These are phyloP conservation scores for Geum urbanum DNA, from an alignment of 306 rosid genomes.

Conservation along the genomic window DNA sequence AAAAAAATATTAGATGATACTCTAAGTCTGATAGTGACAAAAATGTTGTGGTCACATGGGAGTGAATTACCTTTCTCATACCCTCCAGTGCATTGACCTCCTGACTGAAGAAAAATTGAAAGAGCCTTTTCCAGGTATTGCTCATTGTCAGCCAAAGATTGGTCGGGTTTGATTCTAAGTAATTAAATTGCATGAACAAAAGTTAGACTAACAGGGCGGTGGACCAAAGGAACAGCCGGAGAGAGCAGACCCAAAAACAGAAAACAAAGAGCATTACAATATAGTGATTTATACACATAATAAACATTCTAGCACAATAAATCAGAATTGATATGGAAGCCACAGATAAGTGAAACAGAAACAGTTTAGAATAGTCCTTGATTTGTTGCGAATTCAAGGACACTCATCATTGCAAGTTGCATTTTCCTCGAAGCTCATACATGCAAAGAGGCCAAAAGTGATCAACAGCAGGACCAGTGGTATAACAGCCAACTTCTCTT, in stretches of 20 bases:
- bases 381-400: slow-evolving; percentile 78
- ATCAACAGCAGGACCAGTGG: slow-evolving; percentile 55
- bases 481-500: slow-evolving; percentile 55
- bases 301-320: too few species aligned
- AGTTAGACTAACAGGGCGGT: slow-evolving; percentile 29
- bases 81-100: slow-evolving; percentile 58
- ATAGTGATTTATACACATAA: slow-evolving; percentile 15
- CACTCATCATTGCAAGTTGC: slow-evolving; percentile 84
- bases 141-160: slow-evolving; percentile 56
- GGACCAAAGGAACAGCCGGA: slow-evolving; percentile 6
- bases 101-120: slow-evolving; percentile 58
- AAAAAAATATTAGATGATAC: slow-evolving; percentile 25
- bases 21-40: slow-evolving; percentile 10
- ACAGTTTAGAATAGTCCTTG: slow-evolving; percentile 43
- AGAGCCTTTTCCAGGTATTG: slow-evolving; percentile 79
- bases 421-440: slow-evolving; percentile 97
- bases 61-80: slow-evolving; percentile 60
- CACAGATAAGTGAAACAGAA: background rate
- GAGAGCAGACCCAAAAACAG: background rate
- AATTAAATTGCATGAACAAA: slow-evolving; percentile 21
- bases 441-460: slow-evolving; percentile 92
- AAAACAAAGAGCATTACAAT: slow-evolving; percentile 17
- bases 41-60: slow-evolving; percentile 12
- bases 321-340: background rate
- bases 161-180: slow-evolving; percentile 63